Conservation (phyloP, 495 filamentous ascomycete species). For the Ascobolus immersus region DNA sequence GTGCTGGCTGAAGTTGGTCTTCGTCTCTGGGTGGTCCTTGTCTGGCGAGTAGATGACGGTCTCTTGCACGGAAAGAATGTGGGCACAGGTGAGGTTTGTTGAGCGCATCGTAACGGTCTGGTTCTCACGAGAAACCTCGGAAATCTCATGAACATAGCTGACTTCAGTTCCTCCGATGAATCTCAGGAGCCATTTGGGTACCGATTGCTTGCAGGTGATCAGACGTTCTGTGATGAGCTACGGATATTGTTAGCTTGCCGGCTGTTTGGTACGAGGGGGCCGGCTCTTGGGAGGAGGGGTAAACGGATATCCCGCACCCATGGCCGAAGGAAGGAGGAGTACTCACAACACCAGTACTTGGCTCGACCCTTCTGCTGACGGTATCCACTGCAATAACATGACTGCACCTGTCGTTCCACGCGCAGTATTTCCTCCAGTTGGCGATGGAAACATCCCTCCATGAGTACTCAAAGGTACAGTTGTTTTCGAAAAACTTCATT, state of each 20-base stretch:
- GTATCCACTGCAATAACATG: constrained; percentile 93
- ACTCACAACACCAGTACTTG: constrained; percentile 56
- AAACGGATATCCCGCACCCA: not conserved
- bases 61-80: constrained; percentile 68
- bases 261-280: too few relatives aligned
- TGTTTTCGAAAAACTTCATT: constrained; percentile 88
- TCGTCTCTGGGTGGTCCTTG: constrained; percentile 24
- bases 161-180: constrained; percentile 51
- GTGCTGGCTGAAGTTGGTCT: constrained; percentile 62
- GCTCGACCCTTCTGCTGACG: constrained; percentile 44
- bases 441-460: constrained; percentile 98
- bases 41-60: constrained; percentile 61
- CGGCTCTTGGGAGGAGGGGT: not conserved
- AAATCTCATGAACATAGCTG: constrained; percentile 78
- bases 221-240: constrained; percentile 84
- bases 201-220: constrained; percentile 78
- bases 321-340: not conserved
- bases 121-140: constrained; percentile 57
- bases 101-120: constrained; percentile 87
- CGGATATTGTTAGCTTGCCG: too few relatives aligned
- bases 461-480: constrained; percentile 78
- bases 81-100: constrained; percentile 69
- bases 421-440: constrained; percentile 97
- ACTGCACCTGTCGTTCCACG: constrained; percentile 86
- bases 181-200: constrained; percentile 60